These are phyloP conservation scores for Beauveria medogensis DNA, from an alignment of 2,329 filamentous ascomycete species.

Conservation along the genomic window DNA sequence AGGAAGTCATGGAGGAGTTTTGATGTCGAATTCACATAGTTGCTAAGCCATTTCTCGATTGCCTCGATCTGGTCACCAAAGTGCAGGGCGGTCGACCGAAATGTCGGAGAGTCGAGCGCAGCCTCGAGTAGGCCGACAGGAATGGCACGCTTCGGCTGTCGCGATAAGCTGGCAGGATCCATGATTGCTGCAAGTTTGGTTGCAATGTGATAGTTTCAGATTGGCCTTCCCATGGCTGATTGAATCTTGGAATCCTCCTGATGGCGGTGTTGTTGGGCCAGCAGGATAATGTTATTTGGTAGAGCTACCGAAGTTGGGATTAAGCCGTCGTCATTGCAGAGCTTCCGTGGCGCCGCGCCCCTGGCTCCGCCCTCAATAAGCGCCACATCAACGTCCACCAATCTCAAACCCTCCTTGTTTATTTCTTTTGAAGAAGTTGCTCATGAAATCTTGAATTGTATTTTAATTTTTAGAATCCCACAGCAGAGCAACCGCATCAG, in stretches of 20 bases:
- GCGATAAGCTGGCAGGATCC: constrained; percentile 15
- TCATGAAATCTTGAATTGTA: too few species aligned
- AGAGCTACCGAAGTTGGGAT: neutral
- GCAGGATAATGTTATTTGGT: constrained; percentile 1
- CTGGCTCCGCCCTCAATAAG: neutral
- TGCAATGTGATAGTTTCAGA: neutral
- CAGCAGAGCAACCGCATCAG: neutral
- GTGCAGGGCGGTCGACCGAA: constrained; percentile 77
- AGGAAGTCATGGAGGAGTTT: constrained; percentile 55
- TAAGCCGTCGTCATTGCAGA: neutral
- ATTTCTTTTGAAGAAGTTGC: neutral
- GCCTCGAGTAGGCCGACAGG: constrained; percentile 91
- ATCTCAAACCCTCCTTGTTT: too few species aligned
- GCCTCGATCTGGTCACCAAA: constrained; percentile 87
- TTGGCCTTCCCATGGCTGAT: neutral
- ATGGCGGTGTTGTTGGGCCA: neutral
- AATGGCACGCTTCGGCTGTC: constrained; percentile 32
- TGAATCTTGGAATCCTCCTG: neutral
- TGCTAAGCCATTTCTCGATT: constrained; percentile 84
- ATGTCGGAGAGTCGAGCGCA: constrained; percentile 90
- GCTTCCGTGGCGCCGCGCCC: neutral
- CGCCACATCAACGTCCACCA: neutral
- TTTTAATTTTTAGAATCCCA: too few species aligned
- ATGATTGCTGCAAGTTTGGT: constrained; percentile 17
- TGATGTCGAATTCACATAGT: constrained; percentile 44